Base-by-base conservation (phyloP, 495 filamentous ascomycete species). In the Aspergillus ostianus region DNA sequence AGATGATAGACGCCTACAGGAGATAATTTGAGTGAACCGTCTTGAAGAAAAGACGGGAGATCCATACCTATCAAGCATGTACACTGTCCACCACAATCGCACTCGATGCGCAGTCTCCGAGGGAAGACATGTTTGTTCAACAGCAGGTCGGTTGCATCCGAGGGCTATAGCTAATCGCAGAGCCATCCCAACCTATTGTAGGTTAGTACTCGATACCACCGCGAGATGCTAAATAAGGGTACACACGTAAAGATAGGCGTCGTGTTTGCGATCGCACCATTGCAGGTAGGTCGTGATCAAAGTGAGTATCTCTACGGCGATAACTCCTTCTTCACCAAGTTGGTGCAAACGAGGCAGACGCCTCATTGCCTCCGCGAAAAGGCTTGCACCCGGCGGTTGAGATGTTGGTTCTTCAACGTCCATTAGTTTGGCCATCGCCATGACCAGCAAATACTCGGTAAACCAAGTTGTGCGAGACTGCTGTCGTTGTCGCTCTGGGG, bases 341-440 rank as follows among this genome's bases (percentile, higher is more conserved):
- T 62, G 49, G 52, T 68, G 64, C 13, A 64, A 45, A 13, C 56
- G 61, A 41, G 66, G 61, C 41, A 68, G 54, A 5, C 61, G 58
- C 29, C 55, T 64, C 51, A 68, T 46, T 9, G 63, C 63, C 36
- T 68, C 61, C n/a, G 66, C 56, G 8, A 68, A 68, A 19, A 66
- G 54, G 19, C 53, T 60, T 6, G 66, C 55, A 0, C 66, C 66
- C 2, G 66, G 66, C 2, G 64, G 59, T n/a, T 62, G 63, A 13
- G 55, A 56, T 2, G 55, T 57, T 21, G 66, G 66, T 36, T 59
- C 20, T 36, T 62, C 56, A 1, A 66, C 66, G 30, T 68, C 60
- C 58, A 68, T 68, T 9, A 68, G 56, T 19, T 62, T 66, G 9
- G 63, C 64, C 66, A 68, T 68, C 15, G 64, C 66, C 66, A 68